phyloP scores from a whole-genome alignment of 345 rosid genomes.

The Eucalyptus tenuipes region DNA sequence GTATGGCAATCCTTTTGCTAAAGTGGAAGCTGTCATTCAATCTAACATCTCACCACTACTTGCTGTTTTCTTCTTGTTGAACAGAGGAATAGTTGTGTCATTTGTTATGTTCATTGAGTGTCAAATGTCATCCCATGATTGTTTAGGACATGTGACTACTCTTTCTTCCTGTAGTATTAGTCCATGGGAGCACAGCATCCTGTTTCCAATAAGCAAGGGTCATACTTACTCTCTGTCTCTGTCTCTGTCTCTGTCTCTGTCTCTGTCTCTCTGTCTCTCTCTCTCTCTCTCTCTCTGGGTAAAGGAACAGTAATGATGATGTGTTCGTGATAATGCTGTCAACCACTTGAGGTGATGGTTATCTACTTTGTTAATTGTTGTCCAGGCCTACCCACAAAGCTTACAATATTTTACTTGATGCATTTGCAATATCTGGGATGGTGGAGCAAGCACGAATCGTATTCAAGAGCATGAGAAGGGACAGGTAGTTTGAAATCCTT shows the following conservation, averaged over 20 bases:
- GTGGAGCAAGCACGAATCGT: slow-evolving; percentile 85
- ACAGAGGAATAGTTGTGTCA: background rate
- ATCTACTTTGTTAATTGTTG: background rate
- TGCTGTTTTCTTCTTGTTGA: background rate
- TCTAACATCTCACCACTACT: background rate
- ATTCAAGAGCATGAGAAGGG: slow-evolving; percentile 93
- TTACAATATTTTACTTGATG: slow-evolving; percentile 88
- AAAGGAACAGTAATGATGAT: background rate
- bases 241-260: background rate
- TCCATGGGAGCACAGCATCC: background rate
- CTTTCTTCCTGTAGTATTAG: background rate
- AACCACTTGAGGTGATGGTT: background rate
- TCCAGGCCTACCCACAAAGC: slow-evolving; percentile 85
- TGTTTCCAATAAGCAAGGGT: background rate
- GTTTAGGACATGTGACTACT: background rate
- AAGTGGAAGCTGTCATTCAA: background rate
- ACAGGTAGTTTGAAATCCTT: slow-evolving; percentile 36
- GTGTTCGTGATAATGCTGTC: background rate
- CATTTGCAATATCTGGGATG: slow-evolving; percentile 94
- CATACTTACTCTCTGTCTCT: background rate
- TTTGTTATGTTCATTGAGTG: background rate
- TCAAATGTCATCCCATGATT: background rate
- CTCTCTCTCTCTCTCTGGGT: background rate
- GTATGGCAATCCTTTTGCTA: background rate
- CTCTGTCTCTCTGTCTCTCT: too few species aligned